Evolutionary conservation across 257 asterid genomes (phyloP), one percentile per base, ranked within the genome.

Genomic region (Salvia miltiorrhiza): DNA sequence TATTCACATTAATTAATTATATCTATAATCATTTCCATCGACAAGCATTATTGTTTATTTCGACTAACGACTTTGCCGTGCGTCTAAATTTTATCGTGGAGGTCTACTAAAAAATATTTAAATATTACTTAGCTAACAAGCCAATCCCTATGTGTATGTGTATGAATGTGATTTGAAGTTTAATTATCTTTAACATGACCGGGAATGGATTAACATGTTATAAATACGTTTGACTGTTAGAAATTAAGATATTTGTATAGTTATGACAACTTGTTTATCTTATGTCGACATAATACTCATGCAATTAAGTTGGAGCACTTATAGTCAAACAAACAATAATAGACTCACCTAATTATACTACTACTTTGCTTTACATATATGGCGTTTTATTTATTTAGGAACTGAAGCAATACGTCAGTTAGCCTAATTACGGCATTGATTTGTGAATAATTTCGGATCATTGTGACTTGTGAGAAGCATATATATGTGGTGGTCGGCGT

Each of bases 311-410:
- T 37, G 53, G 58, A 16, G 47, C 48, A 14, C 40, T 9, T 13
- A 35, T 40, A 40, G 75, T 67, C 70, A 67, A 67, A 74, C 32
- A 24, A 60, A 9, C 64, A 67, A 59, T 58, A 67, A 58, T 14
- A 45, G 33, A 20, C n/a, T n/a, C n/a, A n/a, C 40, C 59, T 37
- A 62, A 35, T 37, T 32, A 30, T 17, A 32, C 0, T 32, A 17
- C 13, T 48, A 12, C 40, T 21, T 62, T 40, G 4, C 5, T 60
- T 20, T 17, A 39, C 19, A 39, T 59, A 17, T 4, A n/a, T n/a
- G n/a, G n/a, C 9, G 13, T 5, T 47, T 26, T 28, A 44, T 30
- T 26, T 7, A 64, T 64, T 10, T 58, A 35, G 19, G 28, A 9
- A 39, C 7, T 40, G 19, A 37, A 61, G 1, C 50, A 16, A 20